A percentile compares a stretch with the other conserved stretches of the same genome.
Evolutionary conservation across 1,284 basidiomycete genomes (phyloP).

Genomic region (Marasmius sp.): DNA sequence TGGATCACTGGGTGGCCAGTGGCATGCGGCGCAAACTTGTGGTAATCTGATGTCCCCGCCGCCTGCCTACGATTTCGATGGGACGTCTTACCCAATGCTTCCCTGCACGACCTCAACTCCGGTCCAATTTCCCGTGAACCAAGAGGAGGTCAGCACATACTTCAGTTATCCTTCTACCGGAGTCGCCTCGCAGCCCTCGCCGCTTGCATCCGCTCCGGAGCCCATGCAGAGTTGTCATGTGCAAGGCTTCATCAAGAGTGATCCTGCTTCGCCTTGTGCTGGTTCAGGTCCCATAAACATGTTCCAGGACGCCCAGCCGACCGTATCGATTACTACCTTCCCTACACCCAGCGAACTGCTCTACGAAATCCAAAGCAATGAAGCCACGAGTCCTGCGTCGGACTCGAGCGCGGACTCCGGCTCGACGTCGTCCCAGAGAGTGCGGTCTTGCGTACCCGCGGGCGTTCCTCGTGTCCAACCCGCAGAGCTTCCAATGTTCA

Average conservation of each 20-base stretch:
- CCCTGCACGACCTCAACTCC: too few relatives aligned
- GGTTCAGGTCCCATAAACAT: too few relatives aligned
- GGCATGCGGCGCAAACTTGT: neutral
- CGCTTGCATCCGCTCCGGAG: too few relatives aligned
- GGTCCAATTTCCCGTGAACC: too few relatives aligned
- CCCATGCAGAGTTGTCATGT: too few relatives aligned
- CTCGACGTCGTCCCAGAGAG: neutral
- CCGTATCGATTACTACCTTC: conserved; percentile 35
- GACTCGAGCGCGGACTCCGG: neutral
- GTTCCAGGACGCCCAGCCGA: too few relatives aligned
- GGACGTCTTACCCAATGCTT: neutral
- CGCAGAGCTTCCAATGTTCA: too few relatives aligned
- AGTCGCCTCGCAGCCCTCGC: too few relatives aligned
- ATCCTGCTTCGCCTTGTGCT: too few relatives aligned
- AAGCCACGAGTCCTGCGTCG: conserved; percentile 7
- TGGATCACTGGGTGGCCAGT: neutral
- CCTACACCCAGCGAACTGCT: conserved; percentile 69
- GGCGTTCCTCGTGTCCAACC: neutral
- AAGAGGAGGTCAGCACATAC: too few relatives aligned
- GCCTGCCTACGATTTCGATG: neutral
- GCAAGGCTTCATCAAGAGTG: too few relatives aligned
- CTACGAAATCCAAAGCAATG: conserved; percentile 33
- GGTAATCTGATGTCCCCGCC: neutral
- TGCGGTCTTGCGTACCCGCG: neutral
- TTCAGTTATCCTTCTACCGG: too few relatives aligned